Evolutionary conservation across 129 eudicot species (phyloP).

Genomic region (Helichrysum umbraculigerum): DNA sequence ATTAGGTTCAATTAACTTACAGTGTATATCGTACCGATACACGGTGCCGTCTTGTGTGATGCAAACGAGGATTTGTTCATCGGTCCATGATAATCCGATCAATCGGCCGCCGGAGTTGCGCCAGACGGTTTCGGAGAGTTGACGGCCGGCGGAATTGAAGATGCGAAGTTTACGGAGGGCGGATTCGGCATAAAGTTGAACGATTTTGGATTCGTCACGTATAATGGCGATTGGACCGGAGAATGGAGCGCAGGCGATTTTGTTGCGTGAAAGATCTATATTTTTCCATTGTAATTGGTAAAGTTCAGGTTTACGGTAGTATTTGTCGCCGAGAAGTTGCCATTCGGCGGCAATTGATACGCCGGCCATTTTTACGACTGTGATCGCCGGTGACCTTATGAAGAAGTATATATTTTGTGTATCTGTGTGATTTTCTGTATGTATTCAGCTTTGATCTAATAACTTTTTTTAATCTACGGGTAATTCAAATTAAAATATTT

Average conservation of each 20-base stretch:
- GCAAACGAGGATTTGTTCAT: conserved; percentile 68
- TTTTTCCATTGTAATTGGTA: conserved; percentile 81
- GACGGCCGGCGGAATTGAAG: conserved; percentile 83
- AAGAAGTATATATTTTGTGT: neutral
- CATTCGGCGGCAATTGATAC: conserved; percentile 98
- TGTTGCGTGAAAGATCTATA: conserved; percentile 88
- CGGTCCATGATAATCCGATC: conserved; percentile 91
- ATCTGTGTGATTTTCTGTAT: neutral
- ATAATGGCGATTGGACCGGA: conserved; percentile 97
- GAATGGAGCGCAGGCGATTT: conserved; percentile 86
- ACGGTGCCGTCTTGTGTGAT: conserved; percentile 90
- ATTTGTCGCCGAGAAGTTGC: conserved; percentile 88
- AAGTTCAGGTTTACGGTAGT: conserved; percentile 84
- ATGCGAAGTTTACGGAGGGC: conserved; percentile 96
- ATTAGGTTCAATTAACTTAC: conserved; percentile 50
- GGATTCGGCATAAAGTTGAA: conserved; percentile 94
- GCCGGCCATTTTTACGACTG: conserved; percentile 45
- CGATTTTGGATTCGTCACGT: conserved; percentile 96
- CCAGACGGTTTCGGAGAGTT: conserved; percentile 81
- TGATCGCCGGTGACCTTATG: conserved; percentile 31
- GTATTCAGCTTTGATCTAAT: neutral
- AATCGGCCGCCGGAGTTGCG: conserved; percentile 84
- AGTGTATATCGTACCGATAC: conserved; percentile 63
- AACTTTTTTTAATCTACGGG: neutral
- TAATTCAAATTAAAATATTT: too few species aligned